A percentile compares a stretch with the other conserved stretches of the same genome.
Conservation (phyloP, 2,329 filamentous ascomycete species). For the Stachybotrys elegans region DNA sequence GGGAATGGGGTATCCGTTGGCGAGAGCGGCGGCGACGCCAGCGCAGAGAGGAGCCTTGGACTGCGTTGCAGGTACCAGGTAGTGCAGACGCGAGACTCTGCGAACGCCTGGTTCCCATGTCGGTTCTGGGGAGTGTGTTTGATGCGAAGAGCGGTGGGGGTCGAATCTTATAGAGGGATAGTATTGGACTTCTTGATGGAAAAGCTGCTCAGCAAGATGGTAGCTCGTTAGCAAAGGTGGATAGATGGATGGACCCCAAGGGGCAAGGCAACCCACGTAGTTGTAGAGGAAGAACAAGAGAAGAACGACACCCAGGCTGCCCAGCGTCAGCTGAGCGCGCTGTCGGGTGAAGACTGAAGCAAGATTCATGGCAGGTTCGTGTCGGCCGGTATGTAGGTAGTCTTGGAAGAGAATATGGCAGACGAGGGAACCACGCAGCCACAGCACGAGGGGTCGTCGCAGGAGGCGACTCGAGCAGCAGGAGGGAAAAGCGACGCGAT, state of each 20-base stretch:
- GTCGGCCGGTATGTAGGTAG: too few species aligned
- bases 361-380: too few species aligned
- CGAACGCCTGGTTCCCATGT: not conserved
- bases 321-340: not conserved
- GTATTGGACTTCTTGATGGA: not conserved
- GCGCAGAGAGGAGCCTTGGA: slow-evolving; percentile 9
- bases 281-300: not conserved
- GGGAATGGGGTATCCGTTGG: slow-evolving; percentile 11
- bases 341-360: too few species aligned
- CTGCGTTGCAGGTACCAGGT: slow-evolving; percentile 10
- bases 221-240: too few species aligned
- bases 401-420: too few species aligned
- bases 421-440: too few species aligned
- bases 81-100: slow-evolving; percentile 6
- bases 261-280: not conserved
- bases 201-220: not conserved
- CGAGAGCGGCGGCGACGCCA: slow-evolving; percentile 9
- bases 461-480: too few species aligned
- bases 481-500: too few species aligned
- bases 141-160: not conserved
- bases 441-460: too few species aligned
- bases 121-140: not conserved
- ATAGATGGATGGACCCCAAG: not conserved
- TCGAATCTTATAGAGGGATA: not conserved
- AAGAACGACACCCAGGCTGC: not conserved